Evolutionary conservation across 202 grass and related monocot genomes (phyloP).

Genomic region (Panicum virgatum): DNA sequence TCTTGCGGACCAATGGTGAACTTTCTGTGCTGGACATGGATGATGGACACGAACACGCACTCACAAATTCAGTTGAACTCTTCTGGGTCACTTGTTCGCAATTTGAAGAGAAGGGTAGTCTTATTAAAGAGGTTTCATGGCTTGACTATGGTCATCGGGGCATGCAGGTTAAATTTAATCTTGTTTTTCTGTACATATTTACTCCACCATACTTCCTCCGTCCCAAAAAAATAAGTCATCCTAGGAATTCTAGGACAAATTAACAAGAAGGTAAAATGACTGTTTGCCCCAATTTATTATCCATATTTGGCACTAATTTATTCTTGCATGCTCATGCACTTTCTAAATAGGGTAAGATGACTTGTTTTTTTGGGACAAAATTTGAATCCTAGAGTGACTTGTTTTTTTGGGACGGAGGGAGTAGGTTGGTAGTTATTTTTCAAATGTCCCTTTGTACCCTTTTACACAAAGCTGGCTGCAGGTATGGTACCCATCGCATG

Average conservation of each 20-base stretch:
- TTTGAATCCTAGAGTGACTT: too few relatives aligned
- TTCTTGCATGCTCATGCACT: too few relatives aligned
- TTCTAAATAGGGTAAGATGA: too few relatives aligned
- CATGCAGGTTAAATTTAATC: conserved; percentile 80
- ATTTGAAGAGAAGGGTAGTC: conserved; percentile 81
- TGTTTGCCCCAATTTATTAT: too few relatives aligned
- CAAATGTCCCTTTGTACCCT: conserved; percentile 24
- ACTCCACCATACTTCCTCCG: neutral
- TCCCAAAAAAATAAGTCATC: too few relatives aligned
- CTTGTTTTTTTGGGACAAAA: too few relatives aligned
- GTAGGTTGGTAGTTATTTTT: neutral
- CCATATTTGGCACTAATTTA: too few relatives aligned
- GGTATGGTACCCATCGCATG: conserved; percentile 98
- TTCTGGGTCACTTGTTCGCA: conserved; percentile 96
- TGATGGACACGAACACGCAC: conserved; percentile 84
- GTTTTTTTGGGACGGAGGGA: too few relatives aligned
- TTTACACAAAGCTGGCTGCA: conserved; percentile 53
- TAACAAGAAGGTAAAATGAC: too few relatives aligned
- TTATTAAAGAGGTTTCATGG: conserved; percentile 99
- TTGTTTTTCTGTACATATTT: neutral
- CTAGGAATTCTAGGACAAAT: too few relatives aligned
- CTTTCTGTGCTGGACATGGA: conserved; percentile 96
- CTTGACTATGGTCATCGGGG: conserved; percentile 97
- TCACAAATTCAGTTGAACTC: conserved; percentile 92
- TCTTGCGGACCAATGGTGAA: conserved; percentile 94